Percentiles rank a stretch among this genome's conserved stretches.
Evolutionary conservation across 768 basidiomycete genomes (phyloP).

Genomic region (Russula earlei): DNA sequence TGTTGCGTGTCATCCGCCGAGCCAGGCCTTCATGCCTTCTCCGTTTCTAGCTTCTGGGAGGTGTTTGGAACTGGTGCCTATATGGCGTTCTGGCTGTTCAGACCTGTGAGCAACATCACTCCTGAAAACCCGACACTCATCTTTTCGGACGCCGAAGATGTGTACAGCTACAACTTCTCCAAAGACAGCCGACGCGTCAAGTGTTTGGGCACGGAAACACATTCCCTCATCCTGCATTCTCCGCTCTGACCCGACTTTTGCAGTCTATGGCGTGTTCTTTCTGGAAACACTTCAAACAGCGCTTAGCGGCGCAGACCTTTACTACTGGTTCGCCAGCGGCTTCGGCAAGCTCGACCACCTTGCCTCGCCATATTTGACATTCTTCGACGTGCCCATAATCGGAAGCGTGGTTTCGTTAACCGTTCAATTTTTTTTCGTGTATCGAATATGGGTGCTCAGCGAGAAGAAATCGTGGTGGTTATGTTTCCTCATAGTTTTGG

Average conservation of each 20-base stretch:
- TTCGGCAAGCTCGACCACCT: slow-evolving; percentile 25
- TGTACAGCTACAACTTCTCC: slow-evolving; percentile 12
- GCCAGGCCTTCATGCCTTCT: not conserved
- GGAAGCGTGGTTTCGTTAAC: slow-evolving; percentile 23
- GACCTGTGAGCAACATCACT: slow-evolving; percentile 21
- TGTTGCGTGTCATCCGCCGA: not conserved
- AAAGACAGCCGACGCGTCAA: not conserved
- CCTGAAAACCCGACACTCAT: not conserved
- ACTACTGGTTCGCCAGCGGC: slow-evolving; percentile 26
- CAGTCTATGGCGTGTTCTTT: slow-evolving; percentile 24
- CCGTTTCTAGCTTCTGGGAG: not conserved
- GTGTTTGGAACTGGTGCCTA: slow-evolving; percentile 23
- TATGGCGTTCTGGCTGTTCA: slow-evolving; percentile 26
- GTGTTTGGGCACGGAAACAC: not conserved
- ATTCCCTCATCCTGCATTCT: not conserved
- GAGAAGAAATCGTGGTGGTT: not conserved
- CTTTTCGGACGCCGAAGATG: not conserved
- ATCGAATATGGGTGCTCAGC: slow-evolving; percentile 22
- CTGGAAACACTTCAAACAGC: slow-evolving; percentile 23
- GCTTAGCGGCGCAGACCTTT: slow-evolving; percentile 23
- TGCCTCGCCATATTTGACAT: slow-evolving; percentile 16
- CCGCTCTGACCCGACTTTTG: not conserved
- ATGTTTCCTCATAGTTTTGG: not conserved
- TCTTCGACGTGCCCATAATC: slow-evolving; percentile 25
- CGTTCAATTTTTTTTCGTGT: slow-evolving; percentile 28